Evolutionary conservation across 352 stramenopile species (phyloP), one percentile per base, ranked within the genome.

Genomic region (Blastocystis sp.): DNA sequence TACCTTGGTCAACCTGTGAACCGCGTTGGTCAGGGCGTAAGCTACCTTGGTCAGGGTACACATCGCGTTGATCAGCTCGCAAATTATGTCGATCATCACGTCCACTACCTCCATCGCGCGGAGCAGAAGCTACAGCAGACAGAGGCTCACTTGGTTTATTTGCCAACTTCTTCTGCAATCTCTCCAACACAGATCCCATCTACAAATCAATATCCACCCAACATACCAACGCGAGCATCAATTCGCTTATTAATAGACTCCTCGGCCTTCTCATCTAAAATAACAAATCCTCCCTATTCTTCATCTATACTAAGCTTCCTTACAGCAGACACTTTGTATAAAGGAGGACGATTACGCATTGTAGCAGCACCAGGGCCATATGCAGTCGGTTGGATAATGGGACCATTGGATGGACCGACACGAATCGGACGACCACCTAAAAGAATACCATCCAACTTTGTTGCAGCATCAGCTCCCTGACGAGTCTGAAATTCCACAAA

Each of bases 361-460:
- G 66, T 79, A 22, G 13, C 42, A 15, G 78, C 78, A 58, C 78
- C 78, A 27, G 78, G 78, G 58, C 78, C 78, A 56, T 89, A 89
- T 1, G 78, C 78, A 15, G 78, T 89, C 19, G 78, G 78, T n/a
- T 89, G 78, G 19, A 89, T 89, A 53, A 89, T 89, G n/a, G 78
- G 78, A 77, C 78, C 78, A 24, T 89, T 76, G 27, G 60, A 79
- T 0, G 57, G 78, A 56, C 78, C 78, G 22, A 89, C 78, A 79
- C 66, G 60, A 60, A 89, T 79, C 0, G 60, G 56, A 89, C 78
- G 78, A 76, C 66, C 78, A 24, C 78, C 78, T 33, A 89, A 24
- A 11, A 76, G 42, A n/a, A 89, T 51, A 22, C 78, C 78, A 53
- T 79, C 51, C 48, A 89, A 56, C 48, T 76, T 62, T 5, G 51